Conservation (phyloP, 2,329 filamentous ascomycete species). For the Colletotrichum cuscutae region DNA sequence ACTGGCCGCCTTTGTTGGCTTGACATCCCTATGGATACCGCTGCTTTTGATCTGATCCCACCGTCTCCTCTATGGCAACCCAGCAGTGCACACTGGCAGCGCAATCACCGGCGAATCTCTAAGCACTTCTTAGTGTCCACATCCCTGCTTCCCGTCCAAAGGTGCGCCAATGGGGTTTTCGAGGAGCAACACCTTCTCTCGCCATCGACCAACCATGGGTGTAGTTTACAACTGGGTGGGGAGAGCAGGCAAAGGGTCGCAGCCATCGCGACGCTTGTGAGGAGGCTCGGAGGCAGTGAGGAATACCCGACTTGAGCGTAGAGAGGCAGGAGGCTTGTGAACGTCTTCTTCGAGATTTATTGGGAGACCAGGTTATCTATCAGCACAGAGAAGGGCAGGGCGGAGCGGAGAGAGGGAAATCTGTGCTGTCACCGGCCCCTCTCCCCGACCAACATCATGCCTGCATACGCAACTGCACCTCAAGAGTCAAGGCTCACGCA, state of each 20-base stretch:
- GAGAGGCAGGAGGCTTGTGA: neutral
- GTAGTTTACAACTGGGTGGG: constrained; percentile 1
- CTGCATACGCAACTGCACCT: neutral
- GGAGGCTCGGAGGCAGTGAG: neutral
- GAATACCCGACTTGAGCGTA: neutral
- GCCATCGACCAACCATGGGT: constrained; percentile 16
- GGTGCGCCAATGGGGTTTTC: constrained; percentile 22
- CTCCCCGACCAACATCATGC: constrained; percentile 12
- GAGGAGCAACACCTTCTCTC: neutral
- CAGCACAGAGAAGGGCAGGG: neutral
- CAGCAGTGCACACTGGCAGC: constrained; percentile 14
- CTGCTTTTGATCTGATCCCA: constrained; percentile 13
- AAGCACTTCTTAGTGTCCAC: constrained; percentile 18
- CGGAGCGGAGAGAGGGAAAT: neutral
- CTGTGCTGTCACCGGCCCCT: constrained; percentile 17
- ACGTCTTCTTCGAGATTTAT: neutral
- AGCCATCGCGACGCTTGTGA: constrained; percentile 24
- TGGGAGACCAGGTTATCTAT: neutral
- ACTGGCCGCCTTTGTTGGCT: constrained; percentile 1
- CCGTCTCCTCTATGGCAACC: constrained; percentile 15
- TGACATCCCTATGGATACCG: constrained; percentile 3
- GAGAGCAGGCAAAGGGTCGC: constrained; percentile 22
- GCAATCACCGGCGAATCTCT: constrained; percentile 10
- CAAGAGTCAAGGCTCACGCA: neutral
- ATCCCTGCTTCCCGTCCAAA: constrained; percentile 31